Percentiles rank a stretch among this genome's conserved stretches.
These are phyloP conservation scores for Phoma sp. DNA, from an alignment of 2,329 filamentous ascomycete species.

Conservation along the genomic window DNA sequence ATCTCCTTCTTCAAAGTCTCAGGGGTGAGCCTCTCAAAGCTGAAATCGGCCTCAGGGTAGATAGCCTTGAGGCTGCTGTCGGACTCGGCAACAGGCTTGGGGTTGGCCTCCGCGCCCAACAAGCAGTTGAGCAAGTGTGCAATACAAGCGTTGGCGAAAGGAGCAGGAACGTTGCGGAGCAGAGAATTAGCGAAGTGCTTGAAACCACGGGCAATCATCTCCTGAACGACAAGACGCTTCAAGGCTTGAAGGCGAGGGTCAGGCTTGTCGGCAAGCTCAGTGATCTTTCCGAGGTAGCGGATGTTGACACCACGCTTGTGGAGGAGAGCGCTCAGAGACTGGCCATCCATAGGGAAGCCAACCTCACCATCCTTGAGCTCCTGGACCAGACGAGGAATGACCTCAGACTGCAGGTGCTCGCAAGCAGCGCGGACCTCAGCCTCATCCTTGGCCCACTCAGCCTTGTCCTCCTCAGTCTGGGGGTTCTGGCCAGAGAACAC, in stretches of 20 bases:
- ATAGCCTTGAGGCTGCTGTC: slow-evolving; percentile 75
- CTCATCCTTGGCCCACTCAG: slow-evolving; percentile 81
- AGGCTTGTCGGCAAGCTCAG: slow-evolving; percentile 64
- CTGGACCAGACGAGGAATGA: slow-evolving; percentile 83
- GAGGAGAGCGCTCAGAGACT: slow-evolving; percentile 83
- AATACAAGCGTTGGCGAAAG: slow-evolving; percentile 79
- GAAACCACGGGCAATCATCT: slow-evolving; percentile 94
- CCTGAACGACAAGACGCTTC: slow-evolving; percentile 77
- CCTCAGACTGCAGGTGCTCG: slow-evolving; percentile 73
- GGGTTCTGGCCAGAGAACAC: slow-evolving; percentile 92
- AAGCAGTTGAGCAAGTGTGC: slow-evolving; percentile 94
- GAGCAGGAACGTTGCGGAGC: slow-evolving; percentile 77
- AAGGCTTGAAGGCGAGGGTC: slow-evolving; percentile 77
- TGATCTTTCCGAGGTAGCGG: slow-evolving; percentile 88
- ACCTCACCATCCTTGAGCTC: slow-evolving; percentile 92
- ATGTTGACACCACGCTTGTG: slow-evolving; percentile 98
- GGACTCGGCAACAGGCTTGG: slow-evolving; percentile 77
- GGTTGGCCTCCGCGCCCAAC: slow-evolving; percentile 76
- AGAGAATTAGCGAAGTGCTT: slow-evolving; percentile 87
- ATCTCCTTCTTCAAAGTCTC: slow-evolving; percentile 73
- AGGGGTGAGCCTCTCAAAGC: slow-evolving; percentile 80
- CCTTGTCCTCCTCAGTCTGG: slow-evolving; percentile 88
- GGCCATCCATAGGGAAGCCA: slow-evolving; percentile 98
- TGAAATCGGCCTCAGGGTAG: slow-evolving; percentile 81
- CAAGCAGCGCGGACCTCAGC: slow-evolving; percentile 85